These are phyloP conservation scores for Apiospora arundinis DNA, from an alignment of 2,329 filamentous ascomycete genomes.

Conservation along the genomic window DNA sequence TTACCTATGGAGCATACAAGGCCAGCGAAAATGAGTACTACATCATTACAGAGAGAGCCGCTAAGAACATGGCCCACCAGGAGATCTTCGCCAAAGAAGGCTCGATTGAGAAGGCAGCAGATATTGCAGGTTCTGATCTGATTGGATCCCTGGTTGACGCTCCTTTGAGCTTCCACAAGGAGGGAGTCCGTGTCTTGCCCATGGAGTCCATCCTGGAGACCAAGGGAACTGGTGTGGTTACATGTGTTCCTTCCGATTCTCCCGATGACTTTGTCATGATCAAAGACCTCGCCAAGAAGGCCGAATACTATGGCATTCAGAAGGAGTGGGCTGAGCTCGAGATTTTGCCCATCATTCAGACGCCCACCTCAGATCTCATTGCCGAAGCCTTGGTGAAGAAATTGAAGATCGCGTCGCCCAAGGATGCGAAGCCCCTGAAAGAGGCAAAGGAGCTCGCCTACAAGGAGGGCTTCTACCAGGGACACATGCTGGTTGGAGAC, in stretches of 20 bases:
- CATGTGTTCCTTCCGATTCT: constrained; percentile 93
- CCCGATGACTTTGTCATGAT: constrained; percentile 94
- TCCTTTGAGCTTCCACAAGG: constrained; percentile 83
- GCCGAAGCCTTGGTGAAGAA: constrained; percentile 86
- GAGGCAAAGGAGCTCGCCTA: constrained; percentile 97
- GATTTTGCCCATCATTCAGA: constrained; percentile 87
- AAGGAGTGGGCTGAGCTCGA: constrained; percentile 96
- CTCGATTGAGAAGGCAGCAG: constrained; percentile 74
- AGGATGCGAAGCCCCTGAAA: constrained; percentile 87
- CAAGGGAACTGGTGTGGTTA: constrained; percentile 97
- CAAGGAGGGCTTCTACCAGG: constrained; percentile 97
- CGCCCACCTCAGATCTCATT: constrained; percentile 82
- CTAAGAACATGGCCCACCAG: constrained; percentile 97
- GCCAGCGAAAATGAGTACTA: constrained; percentile 80
- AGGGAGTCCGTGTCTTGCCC: constrained; percentile 86
- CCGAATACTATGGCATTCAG: constrained; percentile 94
- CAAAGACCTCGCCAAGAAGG: constrained; percentile 88
- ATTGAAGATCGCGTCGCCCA: constrained; percentile 95
- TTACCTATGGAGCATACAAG: constrained; percentile 89
- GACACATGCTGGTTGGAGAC: constrained; percentile 85
- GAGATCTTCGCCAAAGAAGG: constrained; percentile 81
- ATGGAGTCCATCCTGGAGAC: constrained; percentile 93
- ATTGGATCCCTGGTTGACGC: constrained; percentile 90
- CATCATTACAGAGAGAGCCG: constrained; percentile 82
- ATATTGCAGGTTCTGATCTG: constrained; percentile 78